These are phyloP conservation scores for Limnanthes douglasii DNA, from an alignment of 345 rosid species.

Conservation along the genomic window DNA sequence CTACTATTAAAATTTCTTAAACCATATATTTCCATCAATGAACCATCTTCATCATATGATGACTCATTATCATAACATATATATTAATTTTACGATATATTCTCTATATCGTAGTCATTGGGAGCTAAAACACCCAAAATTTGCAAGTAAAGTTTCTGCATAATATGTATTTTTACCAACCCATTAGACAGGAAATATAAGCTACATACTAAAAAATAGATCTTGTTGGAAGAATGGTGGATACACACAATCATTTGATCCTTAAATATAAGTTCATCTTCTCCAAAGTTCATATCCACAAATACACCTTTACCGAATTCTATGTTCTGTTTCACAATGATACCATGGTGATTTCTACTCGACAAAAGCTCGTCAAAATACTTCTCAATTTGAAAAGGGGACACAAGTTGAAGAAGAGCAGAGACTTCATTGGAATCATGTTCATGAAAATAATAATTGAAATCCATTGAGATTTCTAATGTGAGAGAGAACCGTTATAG, in stretches of 20 bases:
- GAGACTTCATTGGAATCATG: conserved; percentile 32
- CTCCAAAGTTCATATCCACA: conserved; percentile 37
- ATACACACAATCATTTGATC: conserved; percentile 67
- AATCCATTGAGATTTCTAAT: conserved; percentile 22
- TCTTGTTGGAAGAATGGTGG: conserved; percentile 78
- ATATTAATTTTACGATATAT: conserved; percentile 4
- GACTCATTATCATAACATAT: conserved; percentile 14
- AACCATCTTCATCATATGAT: conserved; percentile 21
- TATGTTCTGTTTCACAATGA: conserved; percentile 32
- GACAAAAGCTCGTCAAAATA: conserved; percentile 50
- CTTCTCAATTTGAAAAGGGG: conserved; percentile 50
- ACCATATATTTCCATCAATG: conserved; percentile 11
- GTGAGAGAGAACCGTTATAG: too few species aligned
- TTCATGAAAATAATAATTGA: conserved; percentile 20
- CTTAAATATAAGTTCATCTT: conserved; percentile 62
- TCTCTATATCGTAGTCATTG: conserved; percentile 14
- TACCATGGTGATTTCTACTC: conserved; percentile 24
- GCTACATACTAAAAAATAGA: conserved; percentile 85
- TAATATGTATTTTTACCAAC: conserved; percentile 68
- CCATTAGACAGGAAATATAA: conserved; percentile 73
- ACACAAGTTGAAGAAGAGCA: conserved; percentile 46
- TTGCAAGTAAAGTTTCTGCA: conserved; percentile 61
- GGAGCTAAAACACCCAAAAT: conserved; percentile 31
- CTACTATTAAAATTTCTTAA: conserved; percentile 25
- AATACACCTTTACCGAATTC: conserved; percentile 54